Evolutionary conservation across 1,139 yeast genomes (phyloP).

Genomic region (Scheffersomyces segobiensis): DNA sequence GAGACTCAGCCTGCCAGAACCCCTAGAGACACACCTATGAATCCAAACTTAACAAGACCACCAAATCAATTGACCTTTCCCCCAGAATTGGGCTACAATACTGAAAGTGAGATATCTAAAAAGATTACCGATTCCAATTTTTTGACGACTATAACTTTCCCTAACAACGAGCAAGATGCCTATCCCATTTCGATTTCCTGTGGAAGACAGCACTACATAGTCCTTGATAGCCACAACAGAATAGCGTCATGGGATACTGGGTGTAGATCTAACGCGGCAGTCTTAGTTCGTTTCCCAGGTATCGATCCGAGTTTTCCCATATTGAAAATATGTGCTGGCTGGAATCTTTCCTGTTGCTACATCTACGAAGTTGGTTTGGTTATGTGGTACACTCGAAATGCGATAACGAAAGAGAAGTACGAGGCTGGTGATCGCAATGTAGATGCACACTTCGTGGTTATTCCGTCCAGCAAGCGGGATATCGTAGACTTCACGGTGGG

Average conservation of each 20-base stretch:
- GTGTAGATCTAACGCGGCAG: slow-evolving; percentile 43
- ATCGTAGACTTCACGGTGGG: slow-evolving; percentile 62
- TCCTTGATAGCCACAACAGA: slow-evolving; percentile 51
- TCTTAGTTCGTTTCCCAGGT: slow-evolving; percentile 42
- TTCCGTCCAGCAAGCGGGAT: slow-evolving; percentile 40
- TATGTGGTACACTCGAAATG: slow-evolving; percentile 55
- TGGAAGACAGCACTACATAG: slow-evolving; percentile 69
- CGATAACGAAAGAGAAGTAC: slow-evolving; percentile 24
- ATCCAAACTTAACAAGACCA: slow-evolving; percentile 21
- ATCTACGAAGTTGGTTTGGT: slow-evolving; percentile 55
- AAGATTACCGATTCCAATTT: slow-evolving; percentile 28
- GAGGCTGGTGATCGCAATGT: slow-evolving; percentile 18
- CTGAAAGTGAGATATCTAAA: not conserved
- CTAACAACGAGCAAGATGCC: slow-evolving; percentile 14
- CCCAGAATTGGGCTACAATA: slow-evolving; percentile 7
- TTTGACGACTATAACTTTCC: slow-evolving; percentile 28
- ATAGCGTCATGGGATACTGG: slow-evolving; percentile 69
- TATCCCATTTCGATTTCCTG: slow-evolving; percentile 49
- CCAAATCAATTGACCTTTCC: slow-evolving; percentile 20
- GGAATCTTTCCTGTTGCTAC: slow-evolving; percentile 61
- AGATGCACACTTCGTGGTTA: slow-evolving; percentile 38
- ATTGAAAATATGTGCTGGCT: slow-evolving; percentile 62
- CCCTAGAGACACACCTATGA: slow-evolving; percentile 10
- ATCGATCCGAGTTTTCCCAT: slow-evolving; percentile 18
- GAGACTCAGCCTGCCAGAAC: slow-evolving; percentile 1